A percentile compares a stretch with the other conserved stretches of the same genome.
These are phyloP conservation scores for Brassica hybrid DNA, from an alignment of 441 rosid genomes.

Conservation along the genomic window DNA sequence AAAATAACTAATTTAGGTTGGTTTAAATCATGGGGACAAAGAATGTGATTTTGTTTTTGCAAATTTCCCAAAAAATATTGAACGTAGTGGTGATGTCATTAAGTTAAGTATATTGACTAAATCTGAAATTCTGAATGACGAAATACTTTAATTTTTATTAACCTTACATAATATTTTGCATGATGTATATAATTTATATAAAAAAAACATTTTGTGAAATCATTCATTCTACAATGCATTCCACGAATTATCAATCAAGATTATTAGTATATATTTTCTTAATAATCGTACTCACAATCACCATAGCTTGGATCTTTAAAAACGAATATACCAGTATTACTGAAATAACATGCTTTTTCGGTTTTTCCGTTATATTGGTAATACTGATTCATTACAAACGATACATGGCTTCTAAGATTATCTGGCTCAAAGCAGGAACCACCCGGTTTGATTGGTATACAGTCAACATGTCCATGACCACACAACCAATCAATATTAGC, in stretches of 20 bases:
- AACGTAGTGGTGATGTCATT: not conserved
- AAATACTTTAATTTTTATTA: not conserved
- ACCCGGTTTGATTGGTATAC: constrained; percentile 1
- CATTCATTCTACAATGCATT: not conserved
- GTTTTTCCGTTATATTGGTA: not conserved
- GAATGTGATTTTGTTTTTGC: no score
- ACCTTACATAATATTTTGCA: not conserved
- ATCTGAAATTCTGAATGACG: not conserved
- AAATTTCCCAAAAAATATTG: not conserved
- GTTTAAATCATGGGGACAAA: no score
- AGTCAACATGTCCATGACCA: not conserved
- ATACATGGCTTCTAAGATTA: constrained; percentile 5
- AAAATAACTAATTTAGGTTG: no score
- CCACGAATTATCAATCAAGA: not conserved
- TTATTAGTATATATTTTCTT: not conserved
- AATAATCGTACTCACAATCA: not conserved
- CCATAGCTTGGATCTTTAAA: constrained; percentile 4
- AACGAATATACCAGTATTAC: not conserved
- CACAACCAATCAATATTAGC: constrained; percentile 18
- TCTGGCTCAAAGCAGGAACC: not conserved
- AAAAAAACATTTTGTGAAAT: not conserved
- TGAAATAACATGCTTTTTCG: not conserved
- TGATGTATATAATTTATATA: not conserved
- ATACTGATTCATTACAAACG: constrained; percentile 21
- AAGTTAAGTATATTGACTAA: not conserved